Evolutionary conservation across 352 stramenopile genomes (phyloP), one percentile per base, ranked within the genome.

Genomic region (Blastocystis hominis): DNA sequence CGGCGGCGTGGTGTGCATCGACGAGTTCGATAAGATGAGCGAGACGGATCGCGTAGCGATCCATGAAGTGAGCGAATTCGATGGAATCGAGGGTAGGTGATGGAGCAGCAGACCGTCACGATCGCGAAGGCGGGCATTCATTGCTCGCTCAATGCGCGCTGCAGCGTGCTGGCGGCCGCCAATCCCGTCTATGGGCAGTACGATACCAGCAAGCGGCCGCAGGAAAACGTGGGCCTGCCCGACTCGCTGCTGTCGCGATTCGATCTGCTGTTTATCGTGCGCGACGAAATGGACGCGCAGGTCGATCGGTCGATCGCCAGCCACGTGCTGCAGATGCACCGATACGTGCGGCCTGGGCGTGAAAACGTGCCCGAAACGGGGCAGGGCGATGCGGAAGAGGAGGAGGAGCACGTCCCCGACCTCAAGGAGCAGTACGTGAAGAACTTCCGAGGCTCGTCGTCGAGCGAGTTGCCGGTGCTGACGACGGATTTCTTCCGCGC

Each of bases 161-260:
- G 96, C 91, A 97, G 94, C 88, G 96, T 99, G 5, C 89, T 99
- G 7, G 97, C 97, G 0, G 97, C 97, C 3, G 97, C 97, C 13
- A 99, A 99, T 89, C 97, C 97, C 15, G 95, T 99, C 20, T 99
- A 98, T 91, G 97, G 97, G 63, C 95, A 98, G 90, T 99, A 99
- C 92, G 97, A 99, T 92, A 95, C 97, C 87, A 97, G 94, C 88
- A 94, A 95, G 86, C 93, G 94, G 63, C 95, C 97, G 9, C 95
- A 99, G 90, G 95, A 98, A 79, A 99, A 99, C 91, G 98, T 99
- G 69, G 96, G 94, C 54, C 91, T 99, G 17, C 96, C 96, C 0
- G 97, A 99, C 90, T 99, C 97, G n/a, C 91, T 99, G 54, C 91
- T 99, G 30, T 98, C 93, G 86, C 96, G 97, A 93, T 99, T 99